Evolutionary conservation across 148 eudicot genomes (phyloP).

Genomic region (Rhododendron ovatum): DNA sequence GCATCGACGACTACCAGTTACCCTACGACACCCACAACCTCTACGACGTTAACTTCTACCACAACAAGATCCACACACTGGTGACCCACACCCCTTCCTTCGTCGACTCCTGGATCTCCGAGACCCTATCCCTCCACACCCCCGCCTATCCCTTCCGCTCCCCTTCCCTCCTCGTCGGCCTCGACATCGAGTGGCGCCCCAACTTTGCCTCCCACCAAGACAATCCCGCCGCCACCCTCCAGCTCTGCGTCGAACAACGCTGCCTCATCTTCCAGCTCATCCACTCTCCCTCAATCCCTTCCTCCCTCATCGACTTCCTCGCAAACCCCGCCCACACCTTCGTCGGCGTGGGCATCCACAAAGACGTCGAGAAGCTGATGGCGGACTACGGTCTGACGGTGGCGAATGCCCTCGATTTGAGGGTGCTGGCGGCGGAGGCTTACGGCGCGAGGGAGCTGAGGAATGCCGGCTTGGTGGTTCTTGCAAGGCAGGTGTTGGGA

Average conservation of each 20-base stretch:
- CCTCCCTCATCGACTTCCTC: constrained; percentile 11
- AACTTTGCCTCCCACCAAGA: background rate
- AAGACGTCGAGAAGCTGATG: background rate
- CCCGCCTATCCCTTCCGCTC: no score
- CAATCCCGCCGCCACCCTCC: constrained; percentile 34
- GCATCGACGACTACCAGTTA: background rate
- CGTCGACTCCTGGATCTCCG: constrained; percentile 20
- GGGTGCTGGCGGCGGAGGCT: background rate
- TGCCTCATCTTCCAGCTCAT: constrained; percentile 36
- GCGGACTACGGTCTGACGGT: background rate
- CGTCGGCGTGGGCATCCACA: background rate
- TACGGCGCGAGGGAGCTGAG: background rate
- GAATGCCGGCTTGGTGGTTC: background rate
- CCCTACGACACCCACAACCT: background rate
- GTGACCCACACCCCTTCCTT: constrained; percentile 12
- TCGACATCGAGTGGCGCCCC: constrained; percentile 24
- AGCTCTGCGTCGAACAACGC: constrained; percentile 22
- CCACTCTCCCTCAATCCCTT: constrained; percentile 13
- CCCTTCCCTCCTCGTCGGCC: constrained; percentile 11
- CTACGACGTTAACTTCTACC: constrained; percentile 10
- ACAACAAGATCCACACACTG: constrained; percentile 1
- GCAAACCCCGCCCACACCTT: background rate
- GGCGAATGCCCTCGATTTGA: background rate
- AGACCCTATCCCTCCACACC: background rate
- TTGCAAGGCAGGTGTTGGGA: constrained; percentile 31